Evolutionary conservation across 2,329 filamentous ascomycete species (phyloP), one percentile per base, ranked within the genome.

Genomic region (Venturia nashicola): DNA sequence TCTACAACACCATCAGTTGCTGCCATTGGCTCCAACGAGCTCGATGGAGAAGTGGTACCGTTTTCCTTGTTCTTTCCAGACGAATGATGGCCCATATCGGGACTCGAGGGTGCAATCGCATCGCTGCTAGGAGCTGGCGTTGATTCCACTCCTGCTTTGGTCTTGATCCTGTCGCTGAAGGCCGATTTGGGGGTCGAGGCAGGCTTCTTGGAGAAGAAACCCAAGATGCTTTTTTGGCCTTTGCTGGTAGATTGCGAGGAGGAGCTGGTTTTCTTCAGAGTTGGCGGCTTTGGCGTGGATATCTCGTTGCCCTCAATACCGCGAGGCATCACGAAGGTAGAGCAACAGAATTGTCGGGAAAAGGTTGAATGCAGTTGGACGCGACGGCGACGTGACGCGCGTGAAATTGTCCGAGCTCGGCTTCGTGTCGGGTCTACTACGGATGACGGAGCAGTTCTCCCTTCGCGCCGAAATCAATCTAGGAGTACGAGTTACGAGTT

Each of bases 41-140:
- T 75, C 66, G 72, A 67, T 59, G 74, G 72, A 63, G 75, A 80
- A 44, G 71, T 75, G 70, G 77, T 73, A 76, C 78, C 79, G 73
- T 80, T 79, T 69, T 81, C 76, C 69, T 79, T 80, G 74, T 82
- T 81, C 74, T 82, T 73, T 54, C 73, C 80, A 66, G 71, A 68
- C 51, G 43, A 73, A 57, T 32, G 48, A 34, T 12, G 18, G 23
- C 23, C 48, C 74, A 65, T 76, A 76, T 67, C 76, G 0, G 87
- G 88, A 73, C 86, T 88, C 0, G 82, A 80, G 27, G 85, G 85
- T 62, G 87, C 85, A 34, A 84, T 73, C 43, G 82, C 83, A 75
- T 95, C 90, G 75, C 91, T 95, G 74, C 90, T 96, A 5, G 91
- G 88, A 6, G 88, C 83, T 5, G 91, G 90, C 0, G 90, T 92